Percentiles rank a stretch among this genome's conserved stretches.
Conservation (phyloP, 352 stramenopile genomes). For the Phytophthora pseudosyringae region DNA sequence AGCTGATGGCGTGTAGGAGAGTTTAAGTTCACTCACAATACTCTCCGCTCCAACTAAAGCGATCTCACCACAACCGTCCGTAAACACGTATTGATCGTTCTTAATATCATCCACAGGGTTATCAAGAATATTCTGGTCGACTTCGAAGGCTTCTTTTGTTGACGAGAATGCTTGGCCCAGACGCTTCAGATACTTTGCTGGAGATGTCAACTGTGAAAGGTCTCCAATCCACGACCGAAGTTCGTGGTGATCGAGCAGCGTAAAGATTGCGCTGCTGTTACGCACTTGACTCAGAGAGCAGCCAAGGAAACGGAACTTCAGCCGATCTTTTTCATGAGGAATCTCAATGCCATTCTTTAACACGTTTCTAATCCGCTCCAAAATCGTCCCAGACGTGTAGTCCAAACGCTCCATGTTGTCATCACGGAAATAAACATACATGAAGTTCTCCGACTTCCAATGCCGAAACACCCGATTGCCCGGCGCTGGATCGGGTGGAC, state of each 20-base stretch:
- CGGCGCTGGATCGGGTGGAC: conserved; percentile 52
- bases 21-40: conserved; percentile 47
- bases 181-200: conserved; percentile 81
- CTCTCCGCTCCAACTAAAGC: conserved; percentile 34
- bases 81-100: conserved; percentile 61
- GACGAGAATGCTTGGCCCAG: conserved; percentile 79
- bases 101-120: conserved; percentile 55
- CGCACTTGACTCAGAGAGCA: conserved; percentile 80
- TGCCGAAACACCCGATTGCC: conserved; percentile 76
- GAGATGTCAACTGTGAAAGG: conserved; percentile 52
- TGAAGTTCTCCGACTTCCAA: conserved; percentile 75
- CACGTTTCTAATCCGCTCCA: conserved; percentile 46
- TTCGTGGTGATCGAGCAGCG: conserved; percentile 51
- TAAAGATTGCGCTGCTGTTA: conserved; percentile 79
- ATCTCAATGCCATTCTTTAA: conserved; percentile 51
- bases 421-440: conserved; percentile 87
- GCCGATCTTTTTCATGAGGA: conserved; percentile 27
- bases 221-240: conserved; percentile 72
- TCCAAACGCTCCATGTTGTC: conserved; percentile 80
- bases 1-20: conserved; percentile 54
- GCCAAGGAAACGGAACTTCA: conserved; percentile 67
- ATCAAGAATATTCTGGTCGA: conserved; percentile 53
- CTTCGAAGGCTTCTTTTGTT: conserved; percentile 55
- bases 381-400: conserved; percentile 47
- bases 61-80: conserved; percentile 80